Percentiles rank a stretch among this genome's conserved stretches.
These are phyloP conservation scores for Hydrangea macrophylla DNA, from an alignment of 148 eudicot species.

Conservation along the genomic window DNA sequence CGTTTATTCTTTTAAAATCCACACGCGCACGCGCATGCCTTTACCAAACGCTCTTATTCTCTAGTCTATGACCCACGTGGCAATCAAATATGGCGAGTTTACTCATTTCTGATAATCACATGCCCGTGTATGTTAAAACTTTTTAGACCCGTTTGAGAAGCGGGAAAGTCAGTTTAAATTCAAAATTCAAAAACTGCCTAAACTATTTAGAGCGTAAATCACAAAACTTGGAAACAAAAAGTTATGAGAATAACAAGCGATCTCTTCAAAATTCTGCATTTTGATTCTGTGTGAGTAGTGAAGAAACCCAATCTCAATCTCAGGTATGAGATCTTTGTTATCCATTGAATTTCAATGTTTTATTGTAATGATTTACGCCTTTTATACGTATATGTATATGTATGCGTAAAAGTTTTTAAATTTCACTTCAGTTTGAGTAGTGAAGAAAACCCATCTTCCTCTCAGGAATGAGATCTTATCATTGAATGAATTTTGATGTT, in stretches of 20 bases:
- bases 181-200: not conserved
- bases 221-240: not conserved
- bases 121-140: not conserved
- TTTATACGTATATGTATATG: no score
- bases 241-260: not conserved
- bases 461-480: not conserved
- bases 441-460: not conserved
- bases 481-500: not conserved
- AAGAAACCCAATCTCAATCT: constrained; percentile 2
- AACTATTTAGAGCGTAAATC: not conserved
- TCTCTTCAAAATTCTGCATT: not conserved
- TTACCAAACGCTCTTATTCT: no score
- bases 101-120: no score
- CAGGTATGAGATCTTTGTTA: constrained; percentile 7
- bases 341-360: no score
- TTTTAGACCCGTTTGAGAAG: not conserved
- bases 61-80: no score
- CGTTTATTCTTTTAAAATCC: no score
- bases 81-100: no score
- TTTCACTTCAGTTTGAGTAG: not conserved
- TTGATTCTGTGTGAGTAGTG: not conserved
- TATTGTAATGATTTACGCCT: no score
- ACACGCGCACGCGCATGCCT: no score
- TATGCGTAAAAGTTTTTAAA: no score
- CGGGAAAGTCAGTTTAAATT: constrained; percentile 6